Evolutionary conservation across 208 protist genomes (phyloP), one percentile per base, ranked within the genome.

Genomic region (Endotrypanum monterogeii): DNA sequence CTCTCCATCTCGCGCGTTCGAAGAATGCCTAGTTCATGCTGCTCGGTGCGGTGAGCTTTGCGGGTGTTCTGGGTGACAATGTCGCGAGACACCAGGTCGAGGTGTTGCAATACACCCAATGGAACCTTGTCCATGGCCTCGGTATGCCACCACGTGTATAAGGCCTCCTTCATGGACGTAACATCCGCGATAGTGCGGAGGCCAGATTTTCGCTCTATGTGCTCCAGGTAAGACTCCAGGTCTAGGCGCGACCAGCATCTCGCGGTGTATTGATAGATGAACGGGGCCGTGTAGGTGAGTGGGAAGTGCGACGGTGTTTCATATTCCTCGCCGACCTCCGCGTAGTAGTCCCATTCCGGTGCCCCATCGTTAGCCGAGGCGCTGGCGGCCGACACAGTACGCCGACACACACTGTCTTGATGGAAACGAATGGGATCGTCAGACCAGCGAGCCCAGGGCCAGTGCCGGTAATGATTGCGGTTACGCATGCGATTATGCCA

Each of bases 341-440:
- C 77, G 61, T 95, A 95, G 79, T 92, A 91, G 77, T 95, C 63
- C 88, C 90, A 95, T 50, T 91, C 73, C 28, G 90, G 90, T 35
- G 85, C 30, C 1, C 90, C 83, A n/a, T 88, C 83, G 66, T 88
- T 92, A 7, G 80, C 73, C 18, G 30, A 76, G 35, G 58, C 67
- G 32, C 66, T 77, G 9, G 54, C 39, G 3, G 78, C 83, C 1
- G 88, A 91, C 52, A 93, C 72, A 3, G 87, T 88, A 48, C 90
- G 86, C 20, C 77, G 84, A 55, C 71, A 79, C 48, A 85, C 68
- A 3, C 56, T 28, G 73, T 90, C 85, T 9, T 75, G 73, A 69
- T 95, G 90, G 35, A 85, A 77, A 37, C 90, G 88, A 30, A 95
- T 63, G 1, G 90, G 90, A 44, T 95, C 90, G 71, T 95, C 90